Conservation (phyloP, 441 rosid genomes). For the Omphalea diandra region DNA sequence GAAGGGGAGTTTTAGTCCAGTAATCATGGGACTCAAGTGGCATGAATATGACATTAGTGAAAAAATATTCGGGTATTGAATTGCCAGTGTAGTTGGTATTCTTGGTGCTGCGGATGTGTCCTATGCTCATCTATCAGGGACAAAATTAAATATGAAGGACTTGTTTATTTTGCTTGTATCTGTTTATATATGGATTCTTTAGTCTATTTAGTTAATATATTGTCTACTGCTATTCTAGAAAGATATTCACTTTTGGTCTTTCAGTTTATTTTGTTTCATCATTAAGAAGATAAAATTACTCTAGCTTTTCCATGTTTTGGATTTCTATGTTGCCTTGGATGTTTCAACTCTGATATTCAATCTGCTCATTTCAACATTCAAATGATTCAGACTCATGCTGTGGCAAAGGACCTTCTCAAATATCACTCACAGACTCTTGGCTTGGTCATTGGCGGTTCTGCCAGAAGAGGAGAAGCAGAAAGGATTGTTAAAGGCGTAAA, state of each 20-base stretch:
- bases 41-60: no score
- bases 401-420: slow-evolving; percentile 87
- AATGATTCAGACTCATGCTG: slow-evolving; percentile 73
- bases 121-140: no score
- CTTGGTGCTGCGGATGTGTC: no score
- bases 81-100: no score
- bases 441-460: slow-evolving; percentile 91
- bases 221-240: not conserved
- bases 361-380: slow-evolving; percentile 10
- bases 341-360: slow-evolving; percentile 4
- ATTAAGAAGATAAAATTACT: not conserved
- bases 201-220: no score
- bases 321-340: not conserved
- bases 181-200: no score
- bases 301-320: not conserved
- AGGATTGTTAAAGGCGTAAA: slow-evolving; percentile 80
- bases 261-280: not conserved
- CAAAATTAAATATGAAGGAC: no score
- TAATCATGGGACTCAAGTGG: no score
- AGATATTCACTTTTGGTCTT: not conserved
- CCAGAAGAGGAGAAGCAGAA: slow-evolving; percentile 84
- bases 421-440: slow-evolving; percentile 84
- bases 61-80: no score
- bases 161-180: no score
- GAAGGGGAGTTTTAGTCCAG: no score